Percentiles rank a stretch among this genome's conserved stretches.
phyloP scores from a whole-genome alignment of 163 green algal species.

The Smithsoniella earleae region DNA sequence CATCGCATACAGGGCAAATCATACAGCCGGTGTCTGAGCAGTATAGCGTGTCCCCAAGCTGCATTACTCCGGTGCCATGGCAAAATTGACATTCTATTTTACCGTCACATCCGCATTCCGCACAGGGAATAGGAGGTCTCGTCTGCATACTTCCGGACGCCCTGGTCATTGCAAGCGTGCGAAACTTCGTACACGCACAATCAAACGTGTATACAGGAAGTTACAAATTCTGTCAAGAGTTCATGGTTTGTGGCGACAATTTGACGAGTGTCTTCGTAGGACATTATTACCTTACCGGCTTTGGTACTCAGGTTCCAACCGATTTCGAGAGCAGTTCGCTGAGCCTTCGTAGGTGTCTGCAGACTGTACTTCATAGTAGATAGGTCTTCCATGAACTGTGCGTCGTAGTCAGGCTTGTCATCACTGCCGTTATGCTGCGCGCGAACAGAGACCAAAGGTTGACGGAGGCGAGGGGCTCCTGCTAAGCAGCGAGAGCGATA shows the following conservation, averaged over 20 bases:
- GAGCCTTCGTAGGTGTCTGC: neutral
- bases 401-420: neutral
- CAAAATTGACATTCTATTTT: conserved; percentile 17
- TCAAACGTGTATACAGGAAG: neutral
- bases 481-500: no score
- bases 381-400: conserved; percentile 25
- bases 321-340: conserved; percentile 3
- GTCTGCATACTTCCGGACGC: neutral
- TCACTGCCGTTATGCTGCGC: neutral
- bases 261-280: neutral
- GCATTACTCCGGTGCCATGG: conserved; percentile 24
- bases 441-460: no score
- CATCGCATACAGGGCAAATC: conserved; percentile 8
- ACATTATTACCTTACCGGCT: neutral
- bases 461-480: no score
- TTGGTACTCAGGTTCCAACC: neutral
- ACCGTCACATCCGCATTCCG: neutral
- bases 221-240: neutral
- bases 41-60: conserved; percentile 17
- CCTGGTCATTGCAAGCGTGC: neutral
- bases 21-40: conserved; percentile 17
- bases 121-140: neutral
- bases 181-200: neutral
- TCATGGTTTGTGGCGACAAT: no score
- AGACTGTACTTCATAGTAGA: neutral